These are phyloP conservation scores for Peronospora tabacina DNA, from an alignment of 352 stramenopile species.

Conservation along the genomic window DNA sequence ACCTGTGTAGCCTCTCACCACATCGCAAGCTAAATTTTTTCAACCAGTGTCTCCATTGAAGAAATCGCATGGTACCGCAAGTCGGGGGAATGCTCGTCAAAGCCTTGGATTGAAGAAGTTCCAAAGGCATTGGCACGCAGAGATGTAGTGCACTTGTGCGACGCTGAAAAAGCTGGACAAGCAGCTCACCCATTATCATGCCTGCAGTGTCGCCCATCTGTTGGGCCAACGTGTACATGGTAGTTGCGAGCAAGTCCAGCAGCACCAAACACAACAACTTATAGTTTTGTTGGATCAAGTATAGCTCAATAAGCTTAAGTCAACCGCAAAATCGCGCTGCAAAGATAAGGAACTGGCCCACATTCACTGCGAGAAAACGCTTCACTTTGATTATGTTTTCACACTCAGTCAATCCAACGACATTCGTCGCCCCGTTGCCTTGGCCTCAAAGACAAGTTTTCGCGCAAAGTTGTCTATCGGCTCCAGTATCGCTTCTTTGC, in stretches of 20 bases:
- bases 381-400: slow-evolving; percentile 94
- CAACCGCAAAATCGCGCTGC: slow-evolving; percentile 66
- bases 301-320: slow-evolving; percentile 54
- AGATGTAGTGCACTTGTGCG: slow-evolving; percentile 45
- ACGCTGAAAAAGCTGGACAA: slow-evolving; percentile 87
- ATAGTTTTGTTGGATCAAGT: slow-evolving; percentile 8
- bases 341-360: slow-evolving; percentile 90
- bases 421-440: slow-evolving; percentile 92
- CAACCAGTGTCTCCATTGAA: no score
- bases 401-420: slow-evolving; percentile 89
- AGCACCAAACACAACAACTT: slow-evolving; percentile 36
- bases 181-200: slow-evolving; percentile 82
- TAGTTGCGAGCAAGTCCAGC: slow-evolving; percentile 75
- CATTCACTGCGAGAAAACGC: slow-evolving; percentile 93
- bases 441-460: slow-evolving; percentile 79
- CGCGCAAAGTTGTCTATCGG: slow-evolving; percentile 79
- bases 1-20: no score
- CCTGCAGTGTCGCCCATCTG: slow-evolving; percentile 85
- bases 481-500: slow-evolving; percentile 43
- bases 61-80: no score
- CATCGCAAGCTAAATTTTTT: no score
- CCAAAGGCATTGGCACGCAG: no score
- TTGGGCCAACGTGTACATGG: slow-evolving; percentile 86
- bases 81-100: no score
- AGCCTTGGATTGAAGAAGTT: no score